Conservation (phyloP, 306 rosid genomes). For the Inga laurina region DNA sequence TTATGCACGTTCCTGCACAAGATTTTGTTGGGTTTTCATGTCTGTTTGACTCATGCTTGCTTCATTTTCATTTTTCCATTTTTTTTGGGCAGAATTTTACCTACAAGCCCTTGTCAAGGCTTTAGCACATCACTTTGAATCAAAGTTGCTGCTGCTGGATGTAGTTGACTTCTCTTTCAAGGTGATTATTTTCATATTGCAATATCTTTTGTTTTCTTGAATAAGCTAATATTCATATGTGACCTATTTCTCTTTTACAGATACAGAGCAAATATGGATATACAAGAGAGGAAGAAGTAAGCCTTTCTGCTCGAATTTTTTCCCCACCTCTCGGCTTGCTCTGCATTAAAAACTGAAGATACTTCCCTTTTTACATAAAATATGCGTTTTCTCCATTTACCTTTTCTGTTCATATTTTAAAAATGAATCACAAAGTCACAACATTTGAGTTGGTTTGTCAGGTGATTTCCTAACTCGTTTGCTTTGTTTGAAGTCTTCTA, state of each 20-base stretch:
- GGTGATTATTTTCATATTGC: neutral
- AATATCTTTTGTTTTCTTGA: neutral
- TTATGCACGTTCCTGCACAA: neutral
- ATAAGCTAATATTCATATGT: neutral
- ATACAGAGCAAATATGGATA: constrained; percentile 70
- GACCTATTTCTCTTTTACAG: neutral
- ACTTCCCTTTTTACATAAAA: neutral
- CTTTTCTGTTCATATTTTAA: neutral
- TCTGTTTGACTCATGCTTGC: constrained; percentile 23
- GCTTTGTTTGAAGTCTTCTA: neutral
- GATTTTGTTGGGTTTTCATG: neutral
- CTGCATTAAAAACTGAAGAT: neutral
- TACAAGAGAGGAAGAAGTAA: constrained; percentile 55
- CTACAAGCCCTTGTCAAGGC: neutral
- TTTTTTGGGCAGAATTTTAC: neutral
- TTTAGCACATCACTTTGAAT: neutral
- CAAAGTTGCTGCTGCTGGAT: neutral
- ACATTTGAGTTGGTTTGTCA: neutral
- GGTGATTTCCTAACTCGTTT: neutral
- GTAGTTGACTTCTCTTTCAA: neutral
- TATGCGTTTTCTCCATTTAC: neutral
- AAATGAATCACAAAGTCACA: neutral
- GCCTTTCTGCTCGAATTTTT: neutral
- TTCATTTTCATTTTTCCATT: neutral
- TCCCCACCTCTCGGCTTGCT: neutral